A percentile compares a stretch with the other conserved stretches of the same genome.
phyloP scores from a whole-genome alignment of 2,329 filamentous ascomycete genomes.

The Zelopaecilomyces penicillatus region DNA sequence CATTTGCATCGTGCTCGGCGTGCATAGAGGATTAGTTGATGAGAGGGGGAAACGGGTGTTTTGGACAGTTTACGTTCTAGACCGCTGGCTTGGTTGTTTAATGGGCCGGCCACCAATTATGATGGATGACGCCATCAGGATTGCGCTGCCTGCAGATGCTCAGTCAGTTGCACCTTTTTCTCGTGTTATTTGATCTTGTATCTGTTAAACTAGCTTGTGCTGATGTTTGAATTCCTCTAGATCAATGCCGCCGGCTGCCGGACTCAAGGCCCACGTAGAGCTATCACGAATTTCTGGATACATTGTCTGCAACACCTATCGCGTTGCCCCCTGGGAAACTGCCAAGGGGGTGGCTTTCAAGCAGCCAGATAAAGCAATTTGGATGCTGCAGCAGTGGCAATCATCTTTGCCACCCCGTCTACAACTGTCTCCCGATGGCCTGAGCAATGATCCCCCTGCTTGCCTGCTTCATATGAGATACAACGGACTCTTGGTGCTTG shows the following conservation, averaged over 20 bases:
- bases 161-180: conserved; percentile 25
- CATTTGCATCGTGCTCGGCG: conserved; percentile 40
- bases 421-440: conserved; percentile 25
- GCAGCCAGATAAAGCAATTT: conserved; percentile 31
- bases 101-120: conserved; percentile 41
- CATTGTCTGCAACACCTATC: conserved; percentile 40
- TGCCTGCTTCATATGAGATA: conserved; percentile 41
- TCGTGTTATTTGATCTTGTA: neutral
- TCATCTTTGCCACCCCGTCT: conserved; percentile 28
- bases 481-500: conserved; percentile 42
- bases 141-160: conserved; percentile 31
- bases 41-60: conserved; percentile 39
- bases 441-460: conserved; percentile 32
- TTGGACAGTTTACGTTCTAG: conserved; percentile 45
- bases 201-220: neutral
- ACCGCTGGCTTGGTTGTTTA: conserved; percentile 40
- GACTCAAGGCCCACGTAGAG: conserved; percentile 37
- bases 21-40: conserved; percentile 34
- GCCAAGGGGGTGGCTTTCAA: conserved; percentile 17
- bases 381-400: conserved; percentile 35
- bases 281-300: conserved; percentile 39
- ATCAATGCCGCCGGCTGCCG: conserved; percentile 33
- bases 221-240: conserved; percentile 16
- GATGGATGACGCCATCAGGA: conserved; percentile 37
- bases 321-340: conserved; percentile 25